phyloP scores from a whole-genome alignment of 2,329 filamentous ascomycete species.

The Ophiosphaerella korrae region DNA sequence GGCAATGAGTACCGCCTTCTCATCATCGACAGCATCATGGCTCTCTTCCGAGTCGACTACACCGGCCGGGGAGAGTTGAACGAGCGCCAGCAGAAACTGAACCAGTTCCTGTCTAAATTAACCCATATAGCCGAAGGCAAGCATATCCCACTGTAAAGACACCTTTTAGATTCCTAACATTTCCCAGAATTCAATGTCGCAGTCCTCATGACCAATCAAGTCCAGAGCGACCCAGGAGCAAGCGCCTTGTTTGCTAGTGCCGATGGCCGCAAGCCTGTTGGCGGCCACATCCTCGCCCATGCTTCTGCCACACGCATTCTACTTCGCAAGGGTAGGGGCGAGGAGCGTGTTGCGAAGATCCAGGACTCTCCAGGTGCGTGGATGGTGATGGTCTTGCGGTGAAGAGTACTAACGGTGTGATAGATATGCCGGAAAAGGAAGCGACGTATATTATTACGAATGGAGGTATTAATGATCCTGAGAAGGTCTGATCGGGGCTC shows the following conservation, averaged over 20 bases:
- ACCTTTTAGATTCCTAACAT: constrained; percentile 7
- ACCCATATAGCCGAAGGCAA: constrained; percentile 68
- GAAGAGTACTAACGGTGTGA: constrained; percentile 18
- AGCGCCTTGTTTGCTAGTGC: constrained; percentile 70
- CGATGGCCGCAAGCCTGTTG: constrained; percentile 70
- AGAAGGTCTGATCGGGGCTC: constrained; percentile 57
- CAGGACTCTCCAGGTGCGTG: constrained; percentile 67
- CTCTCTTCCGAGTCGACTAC: constrained; percentile 71
- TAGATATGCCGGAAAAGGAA: constrained; percentile 71
- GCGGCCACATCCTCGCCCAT: constrained; percentile 71
- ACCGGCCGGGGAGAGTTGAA: constrained; percentile 69
- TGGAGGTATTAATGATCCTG: constrained; percentile 70
- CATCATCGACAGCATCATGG: constrained; percentile 73
- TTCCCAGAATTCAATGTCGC: constrained; percentile 68
- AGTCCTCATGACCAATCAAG: constrained; percentile 66
- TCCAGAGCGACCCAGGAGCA: constrained; percentile 72
- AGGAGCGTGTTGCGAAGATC: constrained; percentile 72
- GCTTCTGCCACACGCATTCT: constrained; percentile 70
- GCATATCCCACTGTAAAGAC: not conserved
- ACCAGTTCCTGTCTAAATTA: constrained; percentile 67
- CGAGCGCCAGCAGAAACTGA: constrained; percentile 71
- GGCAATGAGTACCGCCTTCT: constrained; percentile 68
- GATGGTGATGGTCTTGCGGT: too few species aligned
- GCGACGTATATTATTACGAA: constrained; percentile 73
- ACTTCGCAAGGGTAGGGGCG: constrained; percentile 70